These are phyloP conservation scores for Aspergillus clavatus DNA, from an alignment of 2,329 filamentous ascomycete genomes.

Conservation along the genomic window DNA sequence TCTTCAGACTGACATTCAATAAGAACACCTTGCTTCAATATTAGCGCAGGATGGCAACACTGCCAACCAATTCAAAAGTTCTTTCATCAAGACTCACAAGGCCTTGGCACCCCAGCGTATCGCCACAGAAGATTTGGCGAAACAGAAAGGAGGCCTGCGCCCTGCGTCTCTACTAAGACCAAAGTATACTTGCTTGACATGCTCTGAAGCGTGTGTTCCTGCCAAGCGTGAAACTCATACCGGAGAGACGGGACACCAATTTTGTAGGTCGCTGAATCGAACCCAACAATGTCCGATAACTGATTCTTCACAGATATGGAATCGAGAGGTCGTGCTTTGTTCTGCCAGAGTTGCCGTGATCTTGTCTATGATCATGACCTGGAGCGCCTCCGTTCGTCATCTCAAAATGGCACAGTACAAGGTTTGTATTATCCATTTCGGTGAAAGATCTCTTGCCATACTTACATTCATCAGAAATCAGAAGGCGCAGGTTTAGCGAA, in stretches of 20 bases:
- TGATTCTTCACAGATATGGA: constrained; percentile 35
- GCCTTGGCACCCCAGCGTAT: constrained; percentile 26
- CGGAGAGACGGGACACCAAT: constrained; percentile 36
- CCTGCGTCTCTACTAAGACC: constrained; percentile 32
- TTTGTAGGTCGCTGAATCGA: constrained; percentile 30
- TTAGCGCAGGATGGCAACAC: constrained; percentile 29
- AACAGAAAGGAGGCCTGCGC: constrained; percentile 18
- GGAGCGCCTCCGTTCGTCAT: constrained; percentile 31
- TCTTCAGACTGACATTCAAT: constrained; percentile 14
- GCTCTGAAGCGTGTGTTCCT: constrained; percentile 29
- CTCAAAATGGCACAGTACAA: constrained; percentile 17
- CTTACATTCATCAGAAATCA: constrained; percentile 18
- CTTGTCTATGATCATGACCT: constrained; percentile 40
- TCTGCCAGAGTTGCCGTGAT: constrained; percentile 38
- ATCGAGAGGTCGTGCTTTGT: constrained; percentile 36
- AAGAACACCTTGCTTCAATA: constrained; percentile 38
- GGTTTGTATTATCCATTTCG: constrained; percentile 10
- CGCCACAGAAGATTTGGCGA: constrained; percentile 14
- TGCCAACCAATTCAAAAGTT: constrained; percentile 33
- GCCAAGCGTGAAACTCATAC: constrained; percentile 33
- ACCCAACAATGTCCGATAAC: background rate
- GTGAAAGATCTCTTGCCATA: background rate
- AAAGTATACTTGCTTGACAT: constrained; percentile 37
- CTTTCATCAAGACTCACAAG: constrained; percentile 30
- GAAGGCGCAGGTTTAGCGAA: constrained; percentile 35